phyloP scores from a whole-genome alignment of 371 early-diverging fungal species.

The Syncephalastrum sp. region DNA sequence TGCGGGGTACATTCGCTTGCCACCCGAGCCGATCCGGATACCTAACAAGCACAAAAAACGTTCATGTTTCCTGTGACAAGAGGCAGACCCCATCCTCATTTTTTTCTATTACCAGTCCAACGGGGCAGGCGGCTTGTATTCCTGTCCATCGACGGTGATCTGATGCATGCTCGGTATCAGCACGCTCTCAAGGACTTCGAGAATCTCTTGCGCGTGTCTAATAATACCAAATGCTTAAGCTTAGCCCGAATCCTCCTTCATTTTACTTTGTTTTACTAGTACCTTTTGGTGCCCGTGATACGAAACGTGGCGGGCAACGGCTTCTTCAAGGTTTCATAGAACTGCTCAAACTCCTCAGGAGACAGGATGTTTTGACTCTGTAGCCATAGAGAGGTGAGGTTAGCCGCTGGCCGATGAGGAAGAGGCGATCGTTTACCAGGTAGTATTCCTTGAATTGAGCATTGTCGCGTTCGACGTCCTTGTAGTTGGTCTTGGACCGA shows the following conservation, averaged over 20 bases:
- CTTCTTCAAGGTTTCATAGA: slow-evolving; percentile 62
- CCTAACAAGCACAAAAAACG: neutral
- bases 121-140: slow-evolving; percentile 72
- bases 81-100: neutral
- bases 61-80: no score
- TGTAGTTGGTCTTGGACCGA: no score
- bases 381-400: neutral
- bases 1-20: slow-evolving; percentile 75
- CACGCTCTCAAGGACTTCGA: slow-evolving; percentile 50
- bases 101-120: slow-evolving; percentile 62
- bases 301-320: slow-evolving; percentile 90
- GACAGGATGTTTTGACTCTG: slow-evolving; percentile 73
- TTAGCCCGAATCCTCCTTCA: slow-evolving; percentile 4
- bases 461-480: no score
- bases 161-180: slow-evolving; percentile 57
- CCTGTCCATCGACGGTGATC: slow-evolving; percentile 66
- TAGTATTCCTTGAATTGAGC: no score
- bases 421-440: no score
- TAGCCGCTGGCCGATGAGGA: no score
- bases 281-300: slow-evolving; percentile 89
- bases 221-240: slow-evolving; percentile 3
- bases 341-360: slow-evolving; percentile 80
- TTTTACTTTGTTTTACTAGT: slow-evolving; percentile 10
- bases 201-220: slow-evolving; percentile 49
- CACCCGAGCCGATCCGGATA: slow-evolving; percentile 92